Conservation (phyloP, 2,329 filamentous ascomycete genomes). For the Didymella segeticola region DNA sequence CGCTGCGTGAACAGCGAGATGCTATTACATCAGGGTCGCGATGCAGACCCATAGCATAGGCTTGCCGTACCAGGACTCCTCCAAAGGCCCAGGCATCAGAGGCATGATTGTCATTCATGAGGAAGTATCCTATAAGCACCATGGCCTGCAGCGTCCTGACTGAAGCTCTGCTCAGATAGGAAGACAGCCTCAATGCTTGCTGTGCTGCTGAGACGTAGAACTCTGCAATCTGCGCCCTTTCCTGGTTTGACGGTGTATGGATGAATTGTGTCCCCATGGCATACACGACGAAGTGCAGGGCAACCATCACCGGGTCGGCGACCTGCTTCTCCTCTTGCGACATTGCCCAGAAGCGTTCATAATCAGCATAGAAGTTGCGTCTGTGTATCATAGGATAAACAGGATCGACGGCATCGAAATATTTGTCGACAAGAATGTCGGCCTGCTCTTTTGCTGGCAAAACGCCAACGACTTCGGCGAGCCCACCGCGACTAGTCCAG, state of each 20-base stretch:
- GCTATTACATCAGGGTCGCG: slow-evolving; percentile 77
- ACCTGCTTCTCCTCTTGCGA: slow-evolving; percentile 62
- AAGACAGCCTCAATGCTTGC: slow-evolving; percentile 76
- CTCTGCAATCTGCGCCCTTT: slow-evolving; percentile 77
- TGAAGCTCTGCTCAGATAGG: slow-evolving; percentile 77
- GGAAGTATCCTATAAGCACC: slow-evolving; percentile 82
- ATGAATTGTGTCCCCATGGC: slow-evolving; percentile 82
- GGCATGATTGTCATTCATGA: slow-evolving; percentile 86
- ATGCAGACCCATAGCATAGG: slow-evolving; percentile 82
- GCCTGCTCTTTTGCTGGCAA: slow-evolving; percentile 78
- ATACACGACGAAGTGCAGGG: slow-evolving; percentile 77
- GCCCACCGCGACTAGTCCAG: slow-evolving; percentile 79
- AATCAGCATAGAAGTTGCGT: slow-evolving; percentile 77
- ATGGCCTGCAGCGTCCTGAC: slow-evolving; percentile 78
- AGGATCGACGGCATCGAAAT: slow-evolving; percentile 71
- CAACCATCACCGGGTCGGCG: slow-evolving; percentile 72
- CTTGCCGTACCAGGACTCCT: slow-evolving; percentile 76
- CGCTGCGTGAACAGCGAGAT: slow-evolving; percentile 70
- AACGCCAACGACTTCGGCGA: slow-evolving; percentile 77
- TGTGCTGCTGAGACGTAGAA: slow-evolving; percentile 83
- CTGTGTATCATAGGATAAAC: slow-evolving; percentile 82
- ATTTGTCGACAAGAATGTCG: slow-evolving; percentile 68
- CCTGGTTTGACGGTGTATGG: slow-evolving; percentile 60
- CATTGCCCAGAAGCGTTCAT: slow-evolving; percentile 78
- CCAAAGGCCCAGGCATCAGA: slow-evolving; percentile 85